Evolutionary conservation across 2,329 filamentous ascomycete species (phyloP).

Genomic region (Fusarium heterosporum): DNA sequence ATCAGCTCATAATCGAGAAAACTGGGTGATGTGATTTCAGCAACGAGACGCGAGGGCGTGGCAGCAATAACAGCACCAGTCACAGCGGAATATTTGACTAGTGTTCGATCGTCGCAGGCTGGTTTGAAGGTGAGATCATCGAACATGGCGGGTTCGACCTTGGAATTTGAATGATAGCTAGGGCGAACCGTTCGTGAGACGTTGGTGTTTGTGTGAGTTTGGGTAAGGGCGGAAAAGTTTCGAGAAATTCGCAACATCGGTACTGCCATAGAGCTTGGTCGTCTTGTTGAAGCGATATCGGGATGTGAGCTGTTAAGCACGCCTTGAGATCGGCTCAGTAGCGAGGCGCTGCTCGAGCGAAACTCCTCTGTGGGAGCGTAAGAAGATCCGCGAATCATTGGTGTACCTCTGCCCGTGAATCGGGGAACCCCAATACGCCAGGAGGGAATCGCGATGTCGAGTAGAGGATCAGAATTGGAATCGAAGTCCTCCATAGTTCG

Average conservation of each 20-base stretch:
- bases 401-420: conserved; percentile 81
- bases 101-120: conserved; percentile 77
- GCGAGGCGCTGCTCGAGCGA: conserved; percentile 69
- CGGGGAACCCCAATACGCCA: conserved; percentile 85
- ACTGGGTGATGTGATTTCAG: conserved; percentile 94
- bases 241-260: conserved; percentile 51
- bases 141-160: conserved; percentile 81
- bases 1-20: conserved; percentile 97
- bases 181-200: conserved; percentile 57
- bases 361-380: conserved; percentile 81
- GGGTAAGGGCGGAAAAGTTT: conserved; percentile 39
- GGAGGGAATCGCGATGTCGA: conserved; percentile 83
- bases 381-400: conserved; percentile 83
- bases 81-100: conserved; percentile 82
- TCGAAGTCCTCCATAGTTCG: conserved; percentile 71
- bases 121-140: conserved; percentile 84
- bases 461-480: conserved; percentile 60
- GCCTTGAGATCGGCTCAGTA: conserved; percentile 54
- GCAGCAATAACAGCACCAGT: conserved; percentile 85
- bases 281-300: conserved; percentile 48
- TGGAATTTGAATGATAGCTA: conserved; percentile 62
- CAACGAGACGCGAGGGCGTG: conserved; percentile 89
- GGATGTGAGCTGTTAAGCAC: conserved; percentile 43
- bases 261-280: conserved; percentile 54
- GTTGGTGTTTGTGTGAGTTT: conserved; percentile 53